Evolutionary conservation across 495 filamentous ascomycete species (phyloP).

Genomic region (Hypoxylon fragiforme): DNA sequence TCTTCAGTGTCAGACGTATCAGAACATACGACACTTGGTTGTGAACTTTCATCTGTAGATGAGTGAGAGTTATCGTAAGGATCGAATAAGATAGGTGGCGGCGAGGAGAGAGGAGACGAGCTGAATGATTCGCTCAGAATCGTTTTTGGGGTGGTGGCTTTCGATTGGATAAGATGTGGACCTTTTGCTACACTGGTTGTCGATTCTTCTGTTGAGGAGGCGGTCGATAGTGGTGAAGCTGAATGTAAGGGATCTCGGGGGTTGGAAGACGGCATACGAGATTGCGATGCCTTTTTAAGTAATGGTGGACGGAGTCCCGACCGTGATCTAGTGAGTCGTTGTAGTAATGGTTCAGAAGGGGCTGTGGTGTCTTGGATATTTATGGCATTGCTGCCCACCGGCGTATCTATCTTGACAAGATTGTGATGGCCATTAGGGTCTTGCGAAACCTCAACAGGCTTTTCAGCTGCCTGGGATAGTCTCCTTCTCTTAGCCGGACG

Average conservation of each 20-base stretch:
- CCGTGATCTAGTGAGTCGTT: conserved; percentile 28
- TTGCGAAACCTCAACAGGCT: not conserved
- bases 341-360: not conserved
- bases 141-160: conserved; percentile 24
- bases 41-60: conserved; percentile 36
- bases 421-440: not conserved
- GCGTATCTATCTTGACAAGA: not conserved
- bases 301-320: conserved; percentile 23
- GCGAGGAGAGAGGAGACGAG: conserved; percentile 53
- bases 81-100: conserved; percentile 48
- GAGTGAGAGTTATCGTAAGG: conserved; percentile 44
- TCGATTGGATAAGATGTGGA: not conserved
- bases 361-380: not conserved
- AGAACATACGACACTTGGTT: conserved; percentile 31
- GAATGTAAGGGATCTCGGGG: conserved; percentile 29
- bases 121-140: conserved; percentile 24
- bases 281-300: conserved; percentile 22
- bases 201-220: conserved; percentile 28
- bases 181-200: not conserved
- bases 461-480: conserved; percentile 25
- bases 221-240: conserved; percentile 13
- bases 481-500: conserved; percentile 51
- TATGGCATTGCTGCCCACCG: not conserved
- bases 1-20: conserved; percentile 45
- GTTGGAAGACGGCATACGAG: conserved; percentile 24